Evolutionary conservation across 192 early-diverging fungal species (phyloP), one percentile per base, ranked within the genome.

Genomic region (Entophlyctis luteolus): DNA sequence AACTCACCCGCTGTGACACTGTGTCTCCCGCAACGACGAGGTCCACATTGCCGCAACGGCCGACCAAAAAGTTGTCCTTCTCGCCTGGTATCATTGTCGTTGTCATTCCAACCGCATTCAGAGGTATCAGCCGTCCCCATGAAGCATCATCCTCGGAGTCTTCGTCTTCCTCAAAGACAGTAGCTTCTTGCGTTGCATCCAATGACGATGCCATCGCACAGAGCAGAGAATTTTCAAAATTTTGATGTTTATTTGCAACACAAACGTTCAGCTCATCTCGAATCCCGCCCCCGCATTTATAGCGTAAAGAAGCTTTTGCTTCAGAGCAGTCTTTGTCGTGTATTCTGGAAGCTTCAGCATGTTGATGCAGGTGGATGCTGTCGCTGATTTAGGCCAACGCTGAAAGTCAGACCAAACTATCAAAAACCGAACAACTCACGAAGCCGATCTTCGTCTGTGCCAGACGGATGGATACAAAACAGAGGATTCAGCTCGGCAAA

Each of bases 261-360:
- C n/a, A n/a, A n/a, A n/a, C n/a, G n/a, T n/a, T 60, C 37, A 60
- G 31, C 58, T 60, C 27, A 98, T 76, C 57, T 94, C 93, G 75
- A 98, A 98, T 23, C 95, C 95, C 31, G 91, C 89, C 18, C 89
- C 90, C 1, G 89, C 85, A 49, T 86, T 84, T 48, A 98, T 93
- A 0, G 95, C 90, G 65, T 92, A 91, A 18, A 86, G 55, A 67
- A 98, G 80, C 81, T 98, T 98, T 80, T 78, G 68, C 68, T 76
- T 78, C 70, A 91, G 69, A 14, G 81, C 65, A 2, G 78, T 62
- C 47, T 79, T 62, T 10, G 75, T 78, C 39, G 78, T 80, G 73
- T 90, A 98, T 20, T 82, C 76, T 0, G 95, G 95, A 38, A 98
- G 72, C 70, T 96, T 96, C 37, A 98, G 77, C 55, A 96, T 77